Evolutionary conservation across 2,329 filamentous ascomycete genomes (phyloP).

Genomic region (Endothia cerciana): DNA sequence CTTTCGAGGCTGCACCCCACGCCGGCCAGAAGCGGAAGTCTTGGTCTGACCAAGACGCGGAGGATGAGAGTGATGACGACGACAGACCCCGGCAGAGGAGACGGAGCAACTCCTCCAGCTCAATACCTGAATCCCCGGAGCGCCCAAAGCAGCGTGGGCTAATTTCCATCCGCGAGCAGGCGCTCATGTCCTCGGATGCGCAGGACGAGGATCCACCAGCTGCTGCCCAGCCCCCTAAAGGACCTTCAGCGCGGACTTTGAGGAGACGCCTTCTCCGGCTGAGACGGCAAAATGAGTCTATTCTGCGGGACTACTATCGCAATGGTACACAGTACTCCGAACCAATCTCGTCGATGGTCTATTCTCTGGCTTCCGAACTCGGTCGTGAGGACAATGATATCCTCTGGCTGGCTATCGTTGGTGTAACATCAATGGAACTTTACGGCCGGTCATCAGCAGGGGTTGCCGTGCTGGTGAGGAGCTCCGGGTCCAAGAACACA

Average conservation of each 20-base stretch:
- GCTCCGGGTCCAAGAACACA: constrained; percentile 58
- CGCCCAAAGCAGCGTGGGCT: constrained; percentile 65
- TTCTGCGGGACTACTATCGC: constrained; percentile 82
- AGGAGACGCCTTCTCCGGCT: constrained; percentile 75
- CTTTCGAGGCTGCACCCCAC: constrained; percentile 38
- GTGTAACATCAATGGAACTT: constrained; percentile 90
- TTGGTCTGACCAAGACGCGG: constrained; percentile 73
- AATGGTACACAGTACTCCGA: constrained; percentile 91
- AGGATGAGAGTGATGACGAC: constrained; percentile 73
- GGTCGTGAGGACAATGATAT: constrained; percentile 96
- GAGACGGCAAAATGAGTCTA: constrained; percentile 74
- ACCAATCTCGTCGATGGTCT: constrained; percentile 91
- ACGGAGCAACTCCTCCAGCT: constrained; percentile 83
- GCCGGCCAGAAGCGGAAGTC: constrained; percentile 77
- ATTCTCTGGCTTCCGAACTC: constrained; percentile 91
- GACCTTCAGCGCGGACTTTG: constrained; percentile 72
- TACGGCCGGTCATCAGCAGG: constrained; percentile 86
- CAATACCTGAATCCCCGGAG: constrained; percentile 67
- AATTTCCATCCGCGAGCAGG: constrained; percentile 55
- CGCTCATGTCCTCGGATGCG: constrained; percentile 52
- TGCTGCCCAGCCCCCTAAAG: constrained; percentile 60
- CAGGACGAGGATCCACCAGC: constrained; percentile 55
- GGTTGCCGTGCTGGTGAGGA: constrained; percentile 64
- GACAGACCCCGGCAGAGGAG: constrained; percentile 78
- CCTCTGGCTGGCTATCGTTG: constrained; percentile 92